Evolutionary conservation across 306 rosid genomes (phyloP).

Genomic region (Trichosanthes cucumerina): DNA sequence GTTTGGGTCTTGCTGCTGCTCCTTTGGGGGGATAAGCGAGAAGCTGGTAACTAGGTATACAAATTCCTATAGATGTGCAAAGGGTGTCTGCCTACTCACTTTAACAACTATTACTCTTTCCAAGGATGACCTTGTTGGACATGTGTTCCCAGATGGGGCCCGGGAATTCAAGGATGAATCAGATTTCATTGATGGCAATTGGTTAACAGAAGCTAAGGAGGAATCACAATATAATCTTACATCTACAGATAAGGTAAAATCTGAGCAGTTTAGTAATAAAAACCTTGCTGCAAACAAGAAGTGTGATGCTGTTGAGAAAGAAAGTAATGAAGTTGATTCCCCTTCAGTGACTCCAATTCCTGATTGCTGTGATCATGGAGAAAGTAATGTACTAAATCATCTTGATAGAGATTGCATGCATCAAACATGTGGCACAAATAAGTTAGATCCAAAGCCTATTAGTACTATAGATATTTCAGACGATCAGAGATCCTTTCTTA

Average conservation of each 20-base stretch:
- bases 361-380: slow-evolving; percentile 33
- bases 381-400: slow-evolving; percentile 3
- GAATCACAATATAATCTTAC: slow-evolving; percentile 19
- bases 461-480: slow-evolving; percentile 29
- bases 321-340: slow-evolving; percentile 19
- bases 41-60: slow-evolving; percentile 67
- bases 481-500: slow-evolving; percentile 51
- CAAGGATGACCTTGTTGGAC: slow-evolving; percentile 65
- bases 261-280: slow-evolving; percentile 21
- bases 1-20: slow-evolving; percentile 90
- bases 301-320: slow-evolving; percentile 16
- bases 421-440: slow-evolving; percentile 27
- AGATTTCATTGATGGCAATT: slow-evolving; percentile 12
- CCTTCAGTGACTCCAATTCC: slow-evolving; percentile 14
- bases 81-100: slow-evolving; percentile 58
- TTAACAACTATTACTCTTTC: slow-evolving; percentile 49
- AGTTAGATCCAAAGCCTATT: slow-evolving; percentile 16
- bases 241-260: slow-evolving; percentile 20
- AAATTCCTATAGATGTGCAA: slow-evolving; percentile 39
- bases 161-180: slow-evolving; percentile 16
- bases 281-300: slow-evolving; percentile 18
- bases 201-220: slow-evolving; percentile 9
- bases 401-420: slow-evolving; percentile 26
- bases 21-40: slow-evolving; percentile 89
- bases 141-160: slow-evolving; percentile 24